These are phyloP conservation scores for Globisporangium perplexum DNA, from an alignment of 352 stramenopile genomes.

Conservation along the genomic window DNA sequence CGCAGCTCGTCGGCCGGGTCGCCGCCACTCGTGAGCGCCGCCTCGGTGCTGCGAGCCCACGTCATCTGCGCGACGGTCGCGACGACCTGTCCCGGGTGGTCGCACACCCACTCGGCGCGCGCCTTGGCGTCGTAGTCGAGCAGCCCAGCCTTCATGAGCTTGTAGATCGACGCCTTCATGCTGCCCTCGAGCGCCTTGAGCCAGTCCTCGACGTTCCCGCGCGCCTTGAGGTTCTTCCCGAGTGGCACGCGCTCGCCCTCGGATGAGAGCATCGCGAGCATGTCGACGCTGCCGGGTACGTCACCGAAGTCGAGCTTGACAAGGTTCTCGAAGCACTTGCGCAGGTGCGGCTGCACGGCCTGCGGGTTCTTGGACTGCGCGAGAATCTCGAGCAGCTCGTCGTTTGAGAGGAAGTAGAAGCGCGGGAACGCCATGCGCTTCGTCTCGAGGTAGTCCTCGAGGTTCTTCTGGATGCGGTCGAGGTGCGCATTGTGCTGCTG, in stretches of 20 bases:
- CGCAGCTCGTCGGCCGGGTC: slow-evolving; percentile 49
- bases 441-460: slow-evolving; percentile 92
- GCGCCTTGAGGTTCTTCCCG: slow-evolving; percentile 91
- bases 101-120: slow-evolving; percentile 81
- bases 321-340: slow-evolving; percentile 93
- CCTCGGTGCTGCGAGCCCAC: slow-evolving; percentile 88
- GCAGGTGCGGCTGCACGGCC: slow-evolving; percentile 90
- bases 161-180: slow-evolving; percentile 92
- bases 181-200: slow-evolving; percentile 82
- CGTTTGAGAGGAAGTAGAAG: slow-evolving; percentile 96
- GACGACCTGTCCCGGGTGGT: slow-evolving; percentile 91
- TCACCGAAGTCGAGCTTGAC: slow-evolving; percentile 80
- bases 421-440: slow-evolving; percentile 91
- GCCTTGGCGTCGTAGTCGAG: slow-evolving; percentile 87
- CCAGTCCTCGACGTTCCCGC: slow-evolving; percentile 87
- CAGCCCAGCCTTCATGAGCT: slow-evolving; percentile 89
- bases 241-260: slow-evolving; percentile 87
- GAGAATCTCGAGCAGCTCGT: slow-evolving; percentile 93
- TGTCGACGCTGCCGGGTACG: slow-evolving; percentile 82
- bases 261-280: slow-evolving; percentile 91
- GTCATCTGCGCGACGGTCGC: slow-evolving; percentile 93
- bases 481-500: slow-evolving; percentile 82
- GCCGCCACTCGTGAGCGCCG: slow-evolving; percentile 38
- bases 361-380: slow-evolving; percentile 94
- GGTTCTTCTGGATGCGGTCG: slow-evolving; percentile 90